phyloP scores from a whole-genome alignment of 2,329 filamentous ascomycete species.

The Apiospora malaysiana region DNA sequence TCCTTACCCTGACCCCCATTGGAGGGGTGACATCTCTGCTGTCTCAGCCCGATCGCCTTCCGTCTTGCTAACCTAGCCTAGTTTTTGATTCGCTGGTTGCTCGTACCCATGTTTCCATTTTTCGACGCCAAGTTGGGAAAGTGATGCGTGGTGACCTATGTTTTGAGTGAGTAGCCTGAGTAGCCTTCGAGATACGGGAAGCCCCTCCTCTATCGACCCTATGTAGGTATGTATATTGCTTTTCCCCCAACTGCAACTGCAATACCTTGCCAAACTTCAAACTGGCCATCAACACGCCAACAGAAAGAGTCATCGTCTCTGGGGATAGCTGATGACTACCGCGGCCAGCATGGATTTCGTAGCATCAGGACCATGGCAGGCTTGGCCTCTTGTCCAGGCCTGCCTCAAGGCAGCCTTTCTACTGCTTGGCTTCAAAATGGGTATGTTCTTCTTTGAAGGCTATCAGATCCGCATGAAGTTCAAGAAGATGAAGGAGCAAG shows the following conservation, averaged over 20 bases:
- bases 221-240: background rate
- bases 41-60: background rate
- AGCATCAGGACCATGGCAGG: slow-evolving; percentile 1
- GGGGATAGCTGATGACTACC: background rate
- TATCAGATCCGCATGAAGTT: slow-evolving; percentile 17
- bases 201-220: background rate
- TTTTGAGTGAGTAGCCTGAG: background rate
- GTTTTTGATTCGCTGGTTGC: background rate
- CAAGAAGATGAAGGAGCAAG: slow-evolving; percentile 16
- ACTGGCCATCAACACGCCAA: background rate
- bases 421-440: slow-evolving; percentile 12
- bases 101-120: background rate
- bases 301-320: background rate
- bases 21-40: background rate
- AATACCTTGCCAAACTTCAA: background rate
- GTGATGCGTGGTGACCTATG: background rate
- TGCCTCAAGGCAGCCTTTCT: slow-evolving; percentile 5
- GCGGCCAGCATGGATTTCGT: background rate
- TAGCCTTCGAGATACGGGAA: background rate
- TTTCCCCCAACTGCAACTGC: background rate
- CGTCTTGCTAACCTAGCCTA: background rate
- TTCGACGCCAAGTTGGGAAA: background rate
- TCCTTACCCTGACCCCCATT: background rate
- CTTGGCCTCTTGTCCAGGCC: background rate
- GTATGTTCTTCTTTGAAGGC: slow-evolving; percentile 13